Evolutionary conservation across 441 rosid genomes (phyloP).

Genomic region (Populus hybrid): DNA sequence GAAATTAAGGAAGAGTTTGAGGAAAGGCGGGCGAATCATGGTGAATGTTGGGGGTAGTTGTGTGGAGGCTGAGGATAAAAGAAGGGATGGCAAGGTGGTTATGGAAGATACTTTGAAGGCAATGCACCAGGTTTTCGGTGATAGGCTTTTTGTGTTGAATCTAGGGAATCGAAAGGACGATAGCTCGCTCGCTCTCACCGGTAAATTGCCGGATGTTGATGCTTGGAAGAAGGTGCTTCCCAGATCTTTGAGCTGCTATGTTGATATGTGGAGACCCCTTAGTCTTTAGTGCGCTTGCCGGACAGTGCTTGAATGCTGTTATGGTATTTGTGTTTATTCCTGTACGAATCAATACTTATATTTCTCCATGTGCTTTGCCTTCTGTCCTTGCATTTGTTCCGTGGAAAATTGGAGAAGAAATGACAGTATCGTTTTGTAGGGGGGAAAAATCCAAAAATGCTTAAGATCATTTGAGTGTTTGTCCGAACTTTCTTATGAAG

Average conservation of each 20-base stretch:
- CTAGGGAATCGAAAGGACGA: conserved; percentile 59
- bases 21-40: conserved; percentile 71
- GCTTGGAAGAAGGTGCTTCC: conserved; percentile 58
- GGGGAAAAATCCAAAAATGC: neutral
- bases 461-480: too few relatives aligned
- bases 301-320: conserved; percentile 1
- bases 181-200: conserved; percentile 68
- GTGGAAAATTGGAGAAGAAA: neutral
- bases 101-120: conserved; percentile 73
- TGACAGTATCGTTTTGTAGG: neutral
- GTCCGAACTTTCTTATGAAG: neutral
- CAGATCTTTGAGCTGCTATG: conserved; percentile 48
- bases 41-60: conserved; percentile 88
- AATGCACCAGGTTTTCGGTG: conserved; percentile 56
- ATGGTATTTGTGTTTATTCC: conserved; percentile 30
- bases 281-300: conserved; percentile 9
- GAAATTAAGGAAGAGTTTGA: conserved; percentile 49
- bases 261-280: conserved; percentile 63
- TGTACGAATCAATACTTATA: neutral
- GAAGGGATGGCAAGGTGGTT: conserved; percentile 60
- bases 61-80: conserved; percentile 71
- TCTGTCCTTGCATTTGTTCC: neutral
- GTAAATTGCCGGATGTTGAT: conserved; percentile 56
- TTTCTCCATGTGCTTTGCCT: neutral
- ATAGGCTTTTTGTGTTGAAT: conserved; percentile 45